Base-by-base conservation (phyloP, 208 protist genomes). In the Angomonas deanei region DNA sequence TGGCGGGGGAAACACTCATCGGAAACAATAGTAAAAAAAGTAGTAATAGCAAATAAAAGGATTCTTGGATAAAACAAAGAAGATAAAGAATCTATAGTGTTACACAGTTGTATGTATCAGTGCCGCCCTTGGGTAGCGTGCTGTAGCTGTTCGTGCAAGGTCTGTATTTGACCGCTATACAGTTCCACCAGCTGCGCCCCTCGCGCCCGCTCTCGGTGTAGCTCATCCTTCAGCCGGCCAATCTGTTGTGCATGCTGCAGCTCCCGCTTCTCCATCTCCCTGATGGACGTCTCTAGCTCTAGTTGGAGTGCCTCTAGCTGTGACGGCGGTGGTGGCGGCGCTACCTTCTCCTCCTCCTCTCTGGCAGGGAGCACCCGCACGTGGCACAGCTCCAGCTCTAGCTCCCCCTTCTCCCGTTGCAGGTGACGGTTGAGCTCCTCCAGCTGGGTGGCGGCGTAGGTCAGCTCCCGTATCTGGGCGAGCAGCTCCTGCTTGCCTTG, bases 151-250 rank as follows among this genome's bases (percentile, higher is more conserved):
- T 72, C 57, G 47, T 88, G 80, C 33, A 89, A 57, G 11, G 74
- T 76, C 64, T 87, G 67, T 23, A 87, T 53, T 65, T 92, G 79
- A 49, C 66, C 66, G 59, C 77, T 66, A 55, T 84, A 88, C 19
- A 87, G 72, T 61, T 74, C 66, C 58, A 87, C 86, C 58, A 89
- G 50, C 48, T 87, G 76, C 36, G 70, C 68, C 56, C 67, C 73
- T 38, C 78, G 66, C 17, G 57, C 54, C 13, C 79, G 71, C 71
- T 91, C 84, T 32, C 38, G 52, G 11, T 64, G 79, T 15, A 88
- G 46, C 59, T 83, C 74, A 15, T 69, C 69, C 66, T 64, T 67
- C 5, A 72, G 58, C 32, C 57, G 26, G 36, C 68, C 61, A 6
- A 85, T 28, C 28, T 75, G 56, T 24, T 47, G 47, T 52, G 82